Evolutionary conservation across 2,329 filamentous ascomycete genomes (phyloP).

Genomic region (Escovopsis sp.): DNA sequence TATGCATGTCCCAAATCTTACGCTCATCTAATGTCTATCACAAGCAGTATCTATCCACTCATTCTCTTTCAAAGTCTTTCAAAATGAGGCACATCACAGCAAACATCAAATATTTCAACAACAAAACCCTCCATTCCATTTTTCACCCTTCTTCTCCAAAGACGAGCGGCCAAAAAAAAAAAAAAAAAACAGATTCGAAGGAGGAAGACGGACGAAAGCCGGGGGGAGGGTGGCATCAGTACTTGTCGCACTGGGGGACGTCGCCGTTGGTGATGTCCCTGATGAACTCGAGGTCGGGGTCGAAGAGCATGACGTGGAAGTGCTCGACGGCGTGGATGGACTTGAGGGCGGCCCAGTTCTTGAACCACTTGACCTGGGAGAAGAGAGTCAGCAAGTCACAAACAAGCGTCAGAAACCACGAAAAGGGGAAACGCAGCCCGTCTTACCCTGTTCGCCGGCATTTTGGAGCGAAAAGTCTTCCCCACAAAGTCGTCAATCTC

Average conservation of each 20-base stretch:
- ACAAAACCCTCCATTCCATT: too few species aligned
- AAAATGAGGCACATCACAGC: too few species aligned
- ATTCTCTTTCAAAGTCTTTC: too few species aligned
- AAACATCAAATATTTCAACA: too few species aligned
- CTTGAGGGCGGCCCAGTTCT: slow-evolving; percentile 78
- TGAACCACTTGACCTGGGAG: slow-evolving; percentile 30
- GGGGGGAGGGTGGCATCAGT: slow-evolving; percentile 1
- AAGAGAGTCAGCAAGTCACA: neutral
- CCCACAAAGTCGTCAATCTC: slow-evolving; percentile 59
- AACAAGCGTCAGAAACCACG: too few species aligned
- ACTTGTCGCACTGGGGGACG: slow-evolving; percentile 44
- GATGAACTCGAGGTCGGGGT: slow-evolving; percentile 57
- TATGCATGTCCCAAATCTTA: too few species aligned
- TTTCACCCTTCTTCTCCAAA: neutral
- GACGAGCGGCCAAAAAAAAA: neutral
- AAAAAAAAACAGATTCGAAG: neutral
- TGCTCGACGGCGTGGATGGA: slow-evolving; percentile 80
- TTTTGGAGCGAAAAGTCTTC: slow-evolving; percentile 43
- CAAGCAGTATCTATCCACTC: too few species aligned
- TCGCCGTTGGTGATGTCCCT: slow-evolving; percentile 59
- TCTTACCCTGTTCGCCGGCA: slow-evolving; percentile 39
- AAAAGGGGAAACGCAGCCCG: too few species aligned
- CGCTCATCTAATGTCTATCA: too few species aligned
- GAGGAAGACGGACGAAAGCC: neutral
- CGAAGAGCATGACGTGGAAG: slow-evolving; percentile 83